A percentile compares a stretch with the other conserved stretches of the same genome.
phyloP scores from a whole-genome alignment of 257 asterid species.

The Plantago major region DNA sequence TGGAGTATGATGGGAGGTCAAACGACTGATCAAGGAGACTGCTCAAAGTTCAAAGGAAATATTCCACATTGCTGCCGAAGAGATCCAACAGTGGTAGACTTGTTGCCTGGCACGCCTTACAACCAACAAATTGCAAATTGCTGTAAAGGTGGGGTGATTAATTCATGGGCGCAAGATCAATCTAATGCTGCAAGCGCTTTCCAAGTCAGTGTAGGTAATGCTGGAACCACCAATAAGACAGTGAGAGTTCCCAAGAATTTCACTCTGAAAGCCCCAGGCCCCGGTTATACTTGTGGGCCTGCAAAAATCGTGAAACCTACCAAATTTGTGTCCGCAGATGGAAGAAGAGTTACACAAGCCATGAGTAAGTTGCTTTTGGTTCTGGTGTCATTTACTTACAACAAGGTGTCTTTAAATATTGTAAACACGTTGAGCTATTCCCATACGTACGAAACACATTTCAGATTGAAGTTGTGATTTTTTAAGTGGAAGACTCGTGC shows the following conservation, averaged over 20 bases:
- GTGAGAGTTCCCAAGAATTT: slow-evolving; percentile 4
- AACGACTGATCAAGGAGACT: slow-evolving; percentile 45
- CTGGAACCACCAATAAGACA: slow-evolving; percentile 2
- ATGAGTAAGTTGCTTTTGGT: neutral
- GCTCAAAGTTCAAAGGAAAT: slow-evolving; percentile 34
- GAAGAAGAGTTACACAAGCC: too few species aligned
- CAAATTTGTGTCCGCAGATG: neutral
- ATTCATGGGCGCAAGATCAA: slow-evolving; percentile 5
- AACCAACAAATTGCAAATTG: slow-evolving; percentile 8
- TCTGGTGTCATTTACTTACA: too few species aligned
- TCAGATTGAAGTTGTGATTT: neutral
- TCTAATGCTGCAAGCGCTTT: slow-evolving; percentile 5
- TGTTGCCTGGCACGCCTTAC: too few species aligned
- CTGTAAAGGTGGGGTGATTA: slow-evolving; percentile 7
- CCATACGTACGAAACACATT: neutral
- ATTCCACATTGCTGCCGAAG: neutral
- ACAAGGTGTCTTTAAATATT: too few species aligned
- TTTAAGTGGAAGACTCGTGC: neutral
- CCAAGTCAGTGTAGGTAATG: neutral
- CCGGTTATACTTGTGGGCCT: slow-evolving; percentile 2
- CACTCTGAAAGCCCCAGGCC: slow-evolving; percentile 2
- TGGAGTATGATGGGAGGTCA: slow-evolving; percentile 40
- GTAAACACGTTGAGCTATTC: neutral
- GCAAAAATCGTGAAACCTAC: slow-evolving; percentile 1
- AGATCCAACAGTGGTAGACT: neutral